A percentile compares a stretch with the other conserved stretches of the same genome.
Evolutionary conservation across 257 asterid species (phyloP).

Genomic region (Asclepias syriaca): DNA sequence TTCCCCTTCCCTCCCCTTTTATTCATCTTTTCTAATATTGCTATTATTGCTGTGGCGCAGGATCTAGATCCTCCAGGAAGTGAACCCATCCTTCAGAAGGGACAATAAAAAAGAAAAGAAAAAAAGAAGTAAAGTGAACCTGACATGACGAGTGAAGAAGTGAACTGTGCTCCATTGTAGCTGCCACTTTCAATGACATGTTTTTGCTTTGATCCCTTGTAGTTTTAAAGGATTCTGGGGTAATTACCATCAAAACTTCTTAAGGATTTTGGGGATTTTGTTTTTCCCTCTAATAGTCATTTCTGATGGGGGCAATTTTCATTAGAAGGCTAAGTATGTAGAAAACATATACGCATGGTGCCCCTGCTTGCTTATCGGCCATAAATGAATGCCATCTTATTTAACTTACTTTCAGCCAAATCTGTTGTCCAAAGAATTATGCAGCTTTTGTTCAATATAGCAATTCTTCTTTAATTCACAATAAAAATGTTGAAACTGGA

Average conservation of each 20-base stretch:
- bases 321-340: not conserved
- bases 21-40: not conserved
- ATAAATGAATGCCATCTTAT: not conserved
- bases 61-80: conserved; percentile 16
- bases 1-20: not conserved
- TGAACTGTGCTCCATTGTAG: not conserved
- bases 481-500: not conserved
- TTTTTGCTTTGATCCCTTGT: not conserved
- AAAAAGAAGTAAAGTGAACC: not conserved
- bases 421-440: no score
- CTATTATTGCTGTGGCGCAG: conserved; percentile 4
- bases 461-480: no score
- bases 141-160: not conserved
- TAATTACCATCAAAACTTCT: not conserved
- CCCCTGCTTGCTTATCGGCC: not conserved
- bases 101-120: no score
- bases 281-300: not conserved
- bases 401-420: not conserved
- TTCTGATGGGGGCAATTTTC: not conserved
- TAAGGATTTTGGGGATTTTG: not conserved
- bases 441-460: no score
- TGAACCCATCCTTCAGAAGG: not conserved
- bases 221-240: not conserved
- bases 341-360: not conserved
- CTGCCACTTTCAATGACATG: not conserved